These are phyloP conservation scores for Zasmidium angulare DNA, from an alignment of 2,329 filamentous ascomycete genomes.

Conservation along the genomic window DNA sequence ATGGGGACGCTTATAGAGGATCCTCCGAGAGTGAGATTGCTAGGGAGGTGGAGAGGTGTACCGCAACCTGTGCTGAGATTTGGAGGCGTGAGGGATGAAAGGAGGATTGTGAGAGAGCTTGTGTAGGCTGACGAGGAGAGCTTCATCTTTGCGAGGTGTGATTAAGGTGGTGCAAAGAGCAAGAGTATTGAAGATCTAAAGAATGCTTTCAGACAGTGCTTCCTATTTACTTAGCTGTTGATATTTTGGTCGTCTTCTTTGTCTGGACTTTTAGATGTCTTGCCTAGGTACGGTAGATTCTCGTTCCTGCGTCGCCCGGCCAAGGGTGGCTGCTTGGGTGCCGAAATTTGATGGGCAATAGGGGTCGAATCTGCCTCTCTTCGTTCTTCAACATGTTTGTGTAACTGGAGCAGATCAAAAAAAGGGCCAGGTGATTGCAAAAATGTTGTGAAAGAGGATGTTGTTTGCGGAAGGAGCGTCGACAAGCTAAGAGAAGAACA, in stretches of 20 bases:
- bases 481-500: too few species aligned
- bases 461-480: too few species aligned
- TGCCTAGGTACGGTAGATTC: not conserved
- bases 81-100: not conserved
- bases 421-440: too few species aligned
- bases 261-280: not conserved
- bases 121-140: not conserved
- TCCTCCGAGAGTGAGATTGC: not conserved
- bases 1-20: slow-evolving; percentile 2
- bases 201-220: not conserved
- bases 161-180: not conserved
- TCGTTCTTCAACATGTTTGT: not conserved
- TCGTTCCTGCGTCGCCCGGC: not conserved
- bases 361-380: not conserved
- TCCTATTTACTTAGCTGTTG: not conserved
- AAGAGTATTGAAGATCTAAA: not conserved
- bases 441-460: too few species aligned
- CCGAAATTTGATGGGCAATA: not conserved
- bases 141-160: not conserved
- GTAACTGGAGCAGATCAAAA: too few species aligned
- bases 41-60: not conserved
- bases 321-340: not conserved
- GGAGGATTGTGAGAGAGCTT: not conserved
- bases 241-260: not conserved
- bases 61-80: slow-evolving; percentile 1